These are phyloP conservation scores for Termitomyces sp. DNA, from an alignment of 1,284 basidiomycete genomes.

Conservation along the genomic window DNA sequence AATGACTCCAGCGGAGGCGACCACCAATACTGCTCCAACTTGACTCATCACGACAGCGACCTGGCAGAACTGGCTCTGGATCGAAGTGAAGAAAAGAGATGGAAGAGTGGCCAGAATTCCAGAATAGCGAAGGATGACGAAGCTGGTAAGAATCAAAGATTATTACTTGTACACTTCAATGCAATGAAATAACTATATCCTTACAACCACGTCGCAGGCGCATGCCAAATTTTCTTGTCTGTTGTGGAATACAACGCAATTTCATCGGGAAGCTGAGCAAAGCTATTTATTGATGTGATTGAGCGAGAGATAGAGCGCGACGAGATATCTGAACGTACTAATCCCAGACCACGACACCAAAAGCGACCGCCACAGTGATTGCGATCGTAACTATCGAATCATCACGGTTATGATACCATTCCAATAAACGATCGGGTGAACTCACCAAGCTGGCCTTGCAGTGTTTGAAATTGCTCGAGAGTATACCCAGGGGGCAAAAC, in stretches of 20 bases:
- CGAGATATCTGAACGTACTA: slow-evolving; percentile 9
- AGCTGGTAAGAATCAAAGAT: slow-evolving; percentile 7
- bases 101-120: slow-evolving; percentile 22
- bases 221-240: slow-evolving; percentile 20
- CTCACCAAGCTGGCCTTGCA: slow-evolving; percentile 16
- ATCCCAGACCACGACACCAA: slow-evolving; percentile 20
- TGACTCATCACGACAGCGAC: slow-evolving; percentile 22
- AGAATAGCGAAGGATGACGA: slow-evolving; percentile 26
- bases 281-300: slow-evolving; percentile 3
- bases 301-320: neutral
- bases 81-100: slow-evolving; percentile 21
- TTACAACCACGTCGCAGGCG: slow-evolving; percentile 26
- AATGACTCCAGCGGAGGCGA: slow-evolving; percentile 22
- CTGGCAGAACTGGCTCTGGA: slow-evolving; percentile 22
- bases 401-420: neutral
- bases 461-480: slow-evolving; percentile 12
- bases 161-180: neutral
- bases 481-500: slow-evolving; percentile 18
- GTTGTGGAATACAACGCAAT: slow-evolving; percentile 20
- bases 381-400: slow-evolving; percentile 18
- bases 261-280: slow-evolving; percentile 21
- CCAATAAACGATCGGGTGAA: neutral
- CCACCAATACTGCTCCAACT: slow-evolving; percentile 20
- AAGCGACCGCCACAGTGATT: slow-evolving; percentile 23
- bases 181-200: slow-evolving; percentile 2